phyloP scores from a whole-genome alignment of 2,329 filamentous ascomycete genomes.

The Venturia oleaginea region DNA sequence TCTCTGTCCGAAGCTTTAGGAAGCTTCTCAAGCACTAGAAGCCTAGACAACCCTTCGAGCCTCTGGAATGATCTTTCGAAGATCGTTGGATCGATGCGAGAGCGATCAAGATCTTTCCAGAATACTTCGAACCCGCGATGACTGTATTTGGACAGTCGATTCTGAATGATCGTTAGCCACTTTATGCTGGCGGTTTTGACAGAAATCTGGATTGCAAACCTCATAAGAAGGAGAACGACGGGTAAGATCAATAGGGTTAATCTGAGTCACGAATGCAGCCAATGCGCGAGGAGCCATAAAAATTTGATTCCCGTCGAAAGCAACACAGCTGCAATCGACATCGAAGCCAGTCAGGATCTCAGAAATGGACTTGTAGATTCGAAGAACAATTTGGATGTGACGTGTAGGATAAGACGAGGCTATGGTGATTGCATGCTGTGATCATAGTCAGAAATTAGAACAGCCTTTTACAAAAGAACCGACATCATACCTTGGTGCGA shows the following conservation, averaged over 20 bases:
- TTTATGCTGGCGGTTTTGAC: neutral
- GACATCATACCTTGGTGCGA: slow-evolving; percentile 52
- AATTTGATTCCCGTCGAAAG: slow-evolving; percentile 72
- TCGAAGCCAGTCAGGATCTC: slow-evolving; percentile 85
- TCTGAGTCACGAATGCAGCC: slow-evolving; percentile 70
- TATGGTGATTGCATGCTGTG: slow-evolving; percentile 71
- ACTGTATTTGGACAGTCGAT: slow-evolving; percentile 75
- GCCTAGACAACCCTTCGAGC: slow-evolving; percentile 66
- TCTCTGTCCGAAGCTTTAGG: slow-evolving; percentile 62
- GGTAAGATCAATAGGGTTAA: slow-evolving; percentile 70
- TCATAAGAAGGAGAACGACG: slow-evolving; percentile 80
- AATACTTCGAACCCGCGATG: slow-evolving; percentile 77
- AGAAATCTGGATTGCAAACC: neutral
- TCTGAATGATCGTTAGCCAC: slow-evolving; percentile 28
- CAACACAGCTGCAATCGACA: slow-evolving; percentile 73
- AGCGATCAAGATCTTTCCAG: slow-evolving; percentile 66
- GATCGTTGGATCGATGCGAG: slow-evolving; percentile 74
- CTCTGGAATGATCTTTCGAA: slow-evolving; percentile 72
- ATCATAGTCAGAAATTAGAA: slow-evolving; percentile 34
- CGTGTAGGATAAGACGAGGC: slow-evolving; percentile 74
- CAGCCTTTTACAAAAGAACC: neutral
- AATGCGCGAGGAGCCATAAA: slow-evolving; percentile 70
- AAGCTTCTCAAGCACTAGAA: slow-evolving; percentile 71
- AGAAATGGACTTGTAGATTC: slow-evolving; percentile 73
- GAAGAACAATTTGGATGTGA: slow-evolving; percentile 77